phyloP scores from a whole-genome alignment of 257 asterid genomes.

The Asclepias syriaca region DNA sequence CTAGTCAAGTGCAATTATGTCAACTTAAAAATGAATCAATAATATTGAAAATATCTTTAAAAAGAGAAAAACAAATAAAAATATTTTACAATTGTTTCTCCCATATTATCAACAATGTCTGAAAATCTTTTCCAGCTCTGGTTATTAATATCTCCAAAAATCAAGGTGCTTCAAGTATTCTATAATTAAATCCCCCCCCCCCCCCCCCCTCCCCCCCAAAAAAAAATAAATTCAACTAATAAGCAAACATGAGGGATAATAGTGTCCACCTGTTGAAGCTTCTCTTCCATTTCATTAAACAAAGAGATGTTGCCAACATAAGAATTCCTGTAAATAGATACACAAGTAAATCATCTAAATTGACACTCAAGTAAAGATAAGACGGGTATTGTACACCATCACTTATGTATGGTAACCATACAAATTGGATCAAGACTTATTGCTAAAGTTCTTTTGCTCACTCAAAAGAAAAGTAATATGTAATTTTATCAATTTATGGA shows the following conservation, averaged over 20 bases:
- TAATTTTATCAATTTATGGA: not conserved
- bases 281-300: slow-evolving; percentile 68
- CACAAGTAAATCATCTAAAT: not conserved
- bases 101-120: not conserved
- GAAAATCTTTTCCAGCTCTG: not conserved
- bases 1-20: not conserved
- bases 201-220: not conserved
- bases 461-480: not conserved
- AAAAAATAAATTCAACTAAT: not conserved
- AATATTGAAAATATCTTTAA: no score
- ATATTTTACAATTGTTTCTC: not conserved
- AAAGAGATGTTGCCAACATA: slow-evolving; percentile 67
- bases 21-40: not conserved
- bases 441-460: not conserved
- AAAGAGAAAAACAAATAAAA: not conserved
- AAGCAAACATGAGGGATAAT: slow-evolving; percentile 11
- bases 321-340: slow-evolving; percentile 52
- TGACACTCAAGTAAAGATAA: not conserved
- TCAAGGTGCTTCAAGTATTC: not conserved
- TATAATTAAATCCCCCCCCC: not conserved
- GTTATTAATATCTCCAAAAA: not conserved
- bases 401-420: not conserved
- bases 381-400: not conserved
- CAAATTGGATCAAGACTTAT: not conserved
- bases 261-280: slow-evolving; percentile 68